Base-by-base conservation (phyloP, 495 filamentous ascomycete species). In the Neurospora sp. region DNA sequence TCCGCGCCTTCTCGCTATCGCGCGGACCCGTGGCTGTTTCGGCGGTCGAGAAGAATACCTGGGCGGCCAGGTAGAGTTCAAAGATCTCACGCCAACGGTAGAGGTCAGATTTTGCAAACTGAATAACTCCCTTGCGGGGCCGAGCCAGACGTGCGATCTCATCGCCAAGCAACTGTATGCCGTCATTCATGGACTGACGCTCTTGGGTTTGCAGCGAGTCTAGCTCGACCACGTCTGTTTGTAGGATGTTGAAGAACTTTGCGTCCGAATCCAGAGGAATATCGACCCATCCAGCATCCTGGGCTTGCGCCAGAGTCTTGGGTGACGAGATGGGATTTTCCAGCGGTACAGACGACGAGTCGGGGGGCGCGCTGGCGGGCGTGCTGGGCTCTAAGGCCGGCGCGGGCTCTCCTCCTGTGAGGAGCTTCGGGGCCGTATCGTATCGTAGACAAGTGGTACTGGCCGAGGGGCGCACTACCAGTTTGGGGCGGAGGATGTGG, bases 31-130 rank as follows among this genome's bases (percentile, higher is more conserved):
- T 87, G 74, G 89, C 85, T 20, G 75, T 77, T 75, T 93, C 91
- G 16, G 82, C 83, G 0, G 87, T 89, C 0, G 90, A 91, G 82
- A 93, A 93, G 82, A 94, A 94, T 10, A 93, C 83, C n/a, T 87
- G 82, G 8, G 86, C 87, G 41, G 93, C 88, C 35, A 91, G 79
- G 75, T 94, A 94, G 2, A 92, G 78, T 54, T 90, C 87, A 75
- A 94, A 92, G 59, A 94, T 89, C 73, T 89, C 86, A 54, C 92
- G 88, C 92, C 92, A 94, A 38, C 85, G 84, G 71, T 89, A 88
- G 35, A 93, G 79, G 76, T 94, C 91, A n/a, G 86, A 87, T 75
- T 86, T 90, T 14, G 84, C 84, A 23, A 81, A 76, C 41, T 81
- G 84, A 10, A 86, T 82, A 12, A 79, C 35, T 8, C 74, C 72